A percentile compares a stretch with the other conserved stretches of the same genome.
Conservation (phyloP, 2,329 filamentous ascomycete species). For the Grosmannia penicillata region DNA sequence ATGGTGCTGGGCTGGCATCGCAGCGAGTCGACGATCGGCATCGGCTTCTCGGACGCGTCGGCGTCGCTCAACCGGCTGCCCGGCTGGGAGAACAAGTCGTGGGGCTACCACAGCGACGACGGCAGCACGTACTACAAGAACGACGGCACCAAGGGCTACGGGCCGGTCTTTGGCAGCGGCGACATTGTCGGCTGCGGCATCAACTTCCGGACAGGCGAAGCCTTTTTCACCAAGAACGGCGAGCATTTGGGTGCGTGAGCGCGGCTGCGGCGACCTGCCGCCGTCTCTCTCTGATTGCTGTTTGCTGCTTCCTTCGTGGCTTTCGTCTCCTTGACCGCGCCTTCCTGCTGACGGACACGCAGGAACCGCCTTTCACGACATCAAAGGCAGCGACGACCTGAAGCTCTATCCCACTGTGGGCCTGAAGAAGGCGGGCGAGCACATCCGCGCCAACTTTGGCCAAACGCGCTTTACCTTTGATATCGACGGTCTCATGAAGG, state of each 20-base stretch:
- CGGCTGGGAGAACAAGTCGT: conserved; percentile 54
- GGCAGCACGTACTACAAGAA: conserved; percentile 45
- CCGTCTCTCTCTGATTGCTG: background rate
- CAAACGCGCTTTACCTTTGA: conserved; percentile 75
- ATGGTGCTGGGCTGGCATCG: conserved; percentile 30
- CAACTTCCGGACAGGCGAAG: conserved; percentile 47
- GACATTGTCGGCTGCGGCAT: conserved; percentile 52
- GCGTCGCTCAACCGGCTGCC: conserved; percentile 40
- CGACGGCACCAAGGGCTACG: conserved; percentile 41
- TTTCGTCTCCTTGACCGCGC: background rate
- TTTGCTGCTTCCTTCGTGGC: background rate
- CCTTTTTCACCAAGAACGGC: conserved; percentile 58
- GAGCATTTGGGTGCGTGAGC: conserved; percentile 32
- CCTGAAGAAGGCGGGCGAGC: conserved; percentile 49
- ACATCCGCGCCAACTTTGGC: conserved; percentile 50
- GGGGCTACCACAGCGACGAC: conserved; percentile 57
- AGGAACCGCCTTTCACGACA: conserved; percentile 59
- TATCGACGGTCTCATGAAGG: conserved; percentile 74
- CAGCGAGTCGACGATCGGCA: conserved; percentile 41
- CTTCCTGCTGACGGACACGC: conserved; percentile 13
- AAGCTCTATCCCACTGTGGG: conserved; percentile 53
- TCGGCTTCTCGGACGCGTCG: conserved; percentile 44
- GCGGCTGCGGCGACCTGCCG: background rate
- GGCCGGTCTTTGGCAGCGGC: conserved; percentile 35
- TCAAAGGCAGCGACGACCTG: conserved; percentile 33